Percentiles rank a stretch among this genome's conserved stretches.
Evolutionary conservation across 176 grass and related monocot genomes (phyloP).

Genomic region (Saccharum spontaneum): DNA sequence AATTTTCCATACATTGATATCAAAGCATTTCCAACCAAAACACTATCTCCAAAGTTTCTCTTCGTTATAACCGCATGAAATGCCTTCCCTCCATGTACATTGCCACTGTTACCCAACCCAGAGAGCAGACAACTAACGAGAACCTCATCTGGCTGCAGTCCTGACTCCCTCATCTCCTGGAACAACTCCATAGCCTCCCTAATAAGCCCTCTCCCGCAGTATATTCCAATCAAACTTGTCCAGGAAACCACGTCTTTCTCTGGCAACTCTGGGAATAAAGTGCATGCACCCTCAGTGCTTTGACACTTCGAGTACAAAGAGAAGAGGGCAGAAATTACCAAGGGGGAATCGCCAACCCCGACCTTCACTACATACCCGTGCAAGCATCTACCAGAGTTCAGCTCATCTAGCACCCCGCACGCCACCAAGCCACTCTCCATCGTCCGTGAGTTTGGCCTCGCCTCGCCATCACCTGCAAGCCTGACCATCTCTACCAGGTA

Average conservation of each 20-base stretch:
- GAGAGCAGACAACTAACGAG: slow-evolving; percentile 58
- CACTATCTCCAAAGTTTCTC: slow-evolving; percentile 49
- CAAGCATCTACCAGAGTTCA: slow-evolving; percentile 50
- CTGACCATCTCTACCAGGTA: slow-evolving; percentile 53
- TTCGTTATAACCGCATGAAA: slow-evolving; percentile 63
- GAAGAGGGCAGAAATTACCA: slow-evolving; percentile 55
- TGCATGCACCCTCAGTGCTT: slow-evolving; percentile 36
- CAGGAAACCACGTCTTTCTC: slow-evolving; percentile 76
- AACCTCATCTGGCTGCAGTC: slow-evolving; percentile 64
- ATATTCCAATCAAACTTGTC: slow-evolving; percentile 63
- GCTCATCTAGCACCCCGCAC: slow-evolving; percentile 43
- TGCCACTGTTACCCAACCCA: slow-evolving; percentile 40
- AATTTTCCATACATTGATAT: slow-evolving; percentile 69
- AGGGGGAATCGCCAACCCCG: slow-evolving; percentile 22
- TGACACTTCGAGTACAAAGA: slow-evolving; percentile 75
- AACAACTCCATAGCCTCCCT: slow-evolving; percentile 41
- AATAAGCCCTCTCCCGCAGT: slow-evolving; percentile 49
- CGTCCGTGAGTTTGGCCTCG: slow-evolving; percentile 55
- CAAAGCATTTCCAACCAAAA: slow-evolving; percentile 53
- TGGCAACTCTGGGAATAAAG: slow-evolving; percentile 52
- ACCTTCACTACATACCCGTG: slow-evolving; percentile 52
- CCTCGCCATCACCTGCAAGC: background rate
- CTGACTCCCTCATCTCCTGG: slow-evolving; percentile 41
- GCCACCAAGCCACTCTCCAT: slow-evolving; percentile 63
- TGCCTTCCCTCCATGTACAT: slow-evolving; percentile 34